A percentile compares a stretch with the other conserved stretches of the same genome.
These are phyloP conservation scores for Emmonsiellopsis sp. DNA, from an alignment of 2,329 filamentous ascomycete genomes.

Conservation along the genomic window DNA sequence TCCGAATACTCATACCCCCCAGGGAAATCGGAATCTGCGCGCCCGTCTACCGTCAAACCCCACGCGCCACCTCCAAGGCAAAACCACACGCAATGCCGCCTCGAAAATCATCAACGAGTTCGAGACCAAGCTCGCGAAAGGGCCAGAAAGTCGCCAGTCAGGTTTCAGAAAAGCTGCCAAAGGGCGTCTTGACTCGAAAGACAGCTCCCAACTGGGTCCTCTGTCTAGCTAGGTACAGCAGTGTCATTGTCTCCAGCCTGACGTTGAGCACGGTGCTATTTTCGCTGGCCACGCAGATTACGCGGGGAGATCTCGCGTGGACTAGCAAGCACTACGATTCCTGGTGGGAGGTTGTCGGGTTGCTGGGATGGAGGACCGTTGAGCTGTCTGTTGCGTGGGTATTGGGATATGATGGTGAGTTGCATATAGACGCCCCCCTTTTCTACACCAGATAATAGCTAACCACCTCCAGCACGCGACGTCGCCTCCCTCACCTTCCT, in stretches of 20 bases:
- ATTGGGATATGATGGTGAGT: conserved; percentile 55
- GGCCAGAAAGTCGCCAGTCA: not conserved
- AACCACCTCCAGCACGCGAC: conserved; percentile 47
- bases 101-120: not conserved
- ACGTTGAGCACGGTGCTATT: conserved; percentile 57
- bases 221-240: conserved; percentile 34
- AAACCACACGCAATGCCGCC: not conserved
- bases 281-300: conserved; percentile 51
- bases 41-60: not conserved
- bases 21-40: too few relatives aligned
- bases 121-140: not conserved
- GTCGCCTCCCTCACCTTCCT: conserved; percentile 58
- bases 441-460: not conserved
- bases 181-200: not conserved
- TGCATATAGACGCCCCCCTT: not conserved
- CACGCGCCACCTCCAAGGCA: not conserved
- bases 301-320: conserved; percentile 55
- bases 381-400: conserved; percentile 68
- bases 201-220: conserved; percentile 19
- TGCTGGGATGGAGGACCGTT: conserved; percentile 49
- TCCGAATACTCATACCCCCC: too few relatives aligned
- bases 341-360: conserved; percentile 50
- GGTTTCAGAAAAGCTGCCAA: not conserved
- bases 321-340: conserved; percentile 57
- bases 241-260: conserved; percentile 46